Base-by-base conservation (phyloP, 441 rosid genomes). In the Eutrema salsugineum region DNA sequence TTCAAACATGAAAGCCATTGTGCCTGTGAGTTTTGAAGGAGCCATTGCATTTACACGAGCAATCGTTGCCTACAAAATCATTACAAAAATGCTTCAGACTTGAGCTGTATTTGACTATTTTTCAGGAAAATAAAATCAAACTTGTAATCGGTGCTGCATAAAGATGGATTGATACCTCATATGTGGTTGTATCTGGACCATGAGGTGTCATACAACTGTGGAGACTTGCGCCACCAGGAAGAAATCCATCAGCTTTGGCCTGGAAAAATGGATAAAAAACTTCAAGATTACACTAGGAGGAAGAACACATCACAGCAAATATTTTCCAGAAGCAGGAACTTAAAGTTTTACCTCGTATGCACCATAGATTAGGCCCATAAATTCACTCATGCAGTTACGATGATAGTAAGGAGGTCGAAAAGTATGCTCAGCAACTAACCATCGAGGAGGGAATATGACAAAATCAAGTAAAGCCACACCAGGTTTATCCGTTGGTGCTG, bases 161-260 rank as follows among this genome's bases (percentile, higher is more conserved):
- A 16, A 36, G 11, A 46, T 19, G 9, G 24, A 35, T 35, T 61
- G 42, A 50, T 81, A 94, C 99, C 93, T 94, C 99, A 32, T 73
- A 91, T 42, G 97, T 89, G 74, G 87, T 90, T 1, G 97, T 92
- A 79, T 92, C 99, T 50, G 97, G 98, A 82, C 99, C 99, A 50
- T 92, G 97, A 33, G 99, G 99, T 75, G 97, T 94, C 97, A 92
- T 94, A 84, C 96, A 91, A 74, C 92, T 94, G 71, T 94, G 99
- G 66, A 94, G 97, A 71, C 97, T 94, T 39, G 97, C 93, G 36
- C 97, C 96, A 8, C 97, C 99, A 0, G 99, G 97, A 67, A 92
- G 83, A 80, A 94, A 94, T 9, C 97, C 99, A 54, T 91, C 99
- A 58, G 93, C 96, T 84, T 94, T 94, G 71, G 99, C 99, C 99